Evolutionary conservation across 768 basidiomycete species (phyloP).

Genomic region (Crucibulum laeve): DNA sequence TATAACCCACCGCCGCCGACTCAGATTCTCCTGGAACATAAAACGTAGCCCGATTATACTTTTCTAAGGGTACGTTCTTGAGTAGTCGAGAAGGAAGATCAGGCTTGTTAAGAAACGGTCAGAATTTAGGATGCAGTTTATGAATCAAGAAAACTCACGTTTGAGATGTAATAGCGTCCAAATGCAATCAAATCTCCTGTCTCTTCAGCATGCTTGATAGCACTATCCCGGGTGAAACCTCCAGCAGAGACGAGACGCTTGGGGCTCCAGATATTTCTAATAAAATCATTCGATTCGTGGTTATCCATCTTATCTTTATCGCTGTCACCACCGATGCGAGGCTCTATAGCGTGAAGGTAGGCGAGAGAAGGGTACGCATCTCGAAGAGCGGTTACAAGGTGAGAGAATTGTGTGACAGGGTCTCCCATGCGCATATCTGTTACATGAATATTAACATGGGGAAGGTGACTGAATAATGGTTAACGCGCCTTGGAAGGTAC

Average conservation of each 20-base stretch:
- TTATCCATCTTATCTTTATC: not conserved
- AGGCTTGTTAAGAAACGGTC: too few relatives aligned
- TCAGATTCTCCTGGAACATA: too few relatives aligned
- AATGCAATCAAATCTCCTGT: conserved; percentile 23
- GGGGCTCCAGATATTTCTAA: conserved; percentile 25
- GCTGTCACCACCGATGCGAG: conserved; percentile 14
- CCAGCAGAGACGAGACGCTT: conserved; percentile 27
- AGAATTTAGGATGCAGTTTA: too few relatives aligned
- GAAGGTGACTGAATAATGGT: not conserved
- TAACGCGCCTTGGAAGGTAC: conserved; percentile 22
- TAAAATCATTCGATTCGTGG: conserved; percentile 19
- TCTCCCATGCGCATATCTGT: conserved; percentile 39
- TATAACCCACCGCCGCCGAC: too few relatives aligned
- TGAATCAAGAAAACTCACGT: too few relatives aligned
- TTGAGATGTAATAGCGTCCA: conserved; percentile 29
- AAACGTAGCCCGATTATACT: too few relatives aligned
- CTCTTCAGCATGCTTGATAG: conserved; percentile 22
- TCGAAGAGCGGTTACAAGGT: conserved; percentile 33
- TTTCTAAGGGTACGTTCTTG: too few relatives aligned
- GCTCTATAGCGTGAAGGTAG: conserved; percentile 40
- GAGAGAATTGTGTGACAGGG: conserved; percentile 39
- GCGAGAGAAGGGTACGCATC: conserved; percentile 28
- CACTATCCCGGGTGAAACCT: conserved; percentile 25
- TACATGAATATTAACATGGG: not conserved
- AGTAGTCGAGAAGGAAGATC: too few relatives aligned